Percentiles rank a stretch among this genome's conserved stretches.
These are phyloP conservation scores for Tuber microsphaerosporum DNA, from an alignment of 495 filamentous ascomycete genomes.

Conservation along the genomic window DNA sequence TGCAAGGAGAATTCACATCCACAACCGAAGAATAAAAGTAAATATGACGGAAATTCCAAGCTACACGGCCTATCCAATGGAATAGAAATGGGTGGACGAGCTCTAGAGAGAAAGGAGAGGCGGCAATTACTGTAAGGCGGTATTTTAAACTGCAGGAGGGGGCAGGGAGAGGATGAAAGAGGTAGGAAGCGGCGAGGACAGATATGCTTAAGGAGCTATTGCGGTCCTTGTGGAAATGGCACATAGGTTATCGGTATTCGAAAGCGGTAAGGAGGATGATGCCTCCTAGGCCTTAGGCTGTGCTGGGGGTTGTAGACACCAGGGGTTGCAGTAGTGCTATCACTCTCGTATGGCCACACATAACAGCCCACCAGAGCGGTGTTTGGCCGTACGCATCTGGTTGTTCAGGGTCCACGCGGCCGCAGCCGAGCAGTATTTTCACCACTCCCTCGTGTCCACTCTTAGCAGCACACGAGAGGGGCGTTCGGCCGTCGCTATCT, in stretches of 20 bases:
- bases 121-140: no score
- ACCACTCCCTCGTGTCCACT: no score
- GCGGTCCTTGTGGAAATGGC: background rate
- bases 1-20: background rate
- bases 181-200: no score
- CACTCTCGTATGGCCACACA: no score
- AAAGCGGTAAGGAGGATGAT: background rate
- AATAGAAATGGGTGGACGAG: background rate
- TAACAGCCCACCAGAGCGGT: background rate
- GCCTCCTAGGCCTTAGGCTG: background rate
- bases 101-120: no score
- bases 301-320: background rate
- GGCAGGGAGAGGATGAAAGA: no score
- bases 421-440: no score
- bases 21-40: background rate
- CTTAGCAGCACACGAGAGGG: no score
- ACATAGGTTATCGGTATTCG: background rate
- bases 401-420: no score
- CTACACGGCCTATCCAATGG: background rate
- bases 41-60: background rate
- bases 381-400: no score
- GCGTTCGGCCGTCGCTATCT: no score
- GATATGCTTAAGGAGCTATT: background rate
- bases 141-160: background rate
- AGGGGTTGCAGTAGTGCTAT: background rate